Percentiles rank a stretch among this genome's conserved stretches.
These are phyloP conservation scores for Barnettozyma californica DNA, from an alignment of 805 yeast species.

Conservation along the genomic window DNA sequence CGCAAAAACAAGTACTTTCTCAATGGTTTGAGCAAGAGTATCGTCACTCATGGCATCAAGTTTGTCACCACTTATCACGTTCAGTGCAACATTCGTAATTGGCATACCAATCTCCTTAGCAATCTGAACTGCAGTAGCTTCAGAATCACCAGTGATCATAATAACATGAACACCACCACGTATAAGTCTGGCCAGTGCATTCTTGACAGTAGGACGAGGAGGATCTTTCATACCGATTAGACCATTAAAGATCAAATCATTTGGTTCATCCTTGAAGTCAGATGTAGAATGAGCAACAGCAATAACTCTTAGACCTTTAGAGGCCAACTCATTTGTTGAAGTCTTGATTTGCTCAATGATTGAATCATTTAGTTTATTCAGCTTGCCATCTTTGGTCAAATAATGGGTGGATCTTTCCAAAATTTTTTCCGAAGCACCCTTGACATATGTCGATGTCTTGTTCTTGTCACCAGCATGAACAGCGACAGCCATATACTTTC, in stretches of 20 bases:
- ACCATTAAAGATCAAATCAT: constrained; percentile 73
- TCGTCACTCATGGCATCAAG: constrained; percentile 70
- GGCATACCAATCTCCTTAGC: constrained; percentile 92
- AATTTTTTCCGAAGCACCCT: constrained; percentile 87
- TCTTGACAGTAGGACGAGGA: constrained; percentile 82
- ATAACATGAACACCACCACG: constrained; percentile 96
- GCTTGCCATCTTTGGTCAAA: constrained; percentile 52
- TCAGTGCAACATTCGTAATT: constrained; percentile 49
- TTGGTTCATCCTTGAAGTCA: constrained; percentile 40
- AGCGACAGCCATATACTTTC: constrained; percentile 89
- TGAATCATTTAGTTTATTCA: constrained; percentile 49
- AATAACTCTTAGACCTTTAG: constrained; percentile 80
- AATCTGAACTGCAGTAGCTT: constrained; percentile 78
- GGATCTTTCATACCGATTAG: constrained; percentile 96
- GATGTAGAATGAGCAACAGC: constrained; percentile 61
- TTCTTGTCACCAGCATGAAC: constrained; percentile 53
- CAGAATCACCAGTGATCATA: constrained; percentile 96
- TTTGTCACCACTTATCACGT: constrained; percentile 82
- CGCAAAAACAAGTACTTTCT: constrained; percentile 84
- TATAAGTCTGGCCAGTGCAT: constrained; percentile 68
- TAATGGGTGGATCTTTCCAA: constrained; percentile 56
- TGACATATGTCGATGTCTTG: constrained; percentile 59
- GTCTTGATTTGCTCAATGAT: constrained; percentile 41
- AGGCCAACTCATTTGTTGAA: constrained; percentile 63
- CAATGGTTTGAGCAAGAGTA: constrained; percentile 68